Evolutionary conservation across 495 filamentous ascomycete species (phyloP).

Genomic region (Articulospora tetracladia): DNA sequence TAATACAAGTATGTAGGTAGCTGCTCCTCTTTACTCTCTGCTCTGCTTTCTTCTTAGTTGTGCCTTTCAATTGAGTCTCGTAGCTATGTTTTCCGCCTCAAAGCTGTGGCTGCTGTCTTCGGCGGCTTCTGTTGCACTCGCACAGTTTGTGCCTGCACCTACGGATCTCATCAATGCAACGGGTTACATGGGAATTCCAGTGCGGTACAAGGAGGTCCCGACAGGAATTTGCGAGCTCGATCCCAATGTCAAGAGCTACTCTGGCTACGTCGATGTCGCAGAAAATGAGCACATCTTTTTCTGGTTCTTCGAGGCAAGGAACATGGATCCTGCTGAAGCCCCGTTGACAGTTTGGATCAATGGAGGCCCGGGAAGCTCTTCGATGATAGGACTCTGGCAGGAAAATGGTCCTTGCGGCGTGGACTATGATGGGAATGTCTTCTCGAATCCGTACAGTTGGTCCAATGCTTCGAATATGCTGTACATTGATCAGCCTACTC

Average conservation of each 20-base stretch:
- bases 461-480: constrained; percentile 56
- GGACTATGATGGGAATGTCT: constrained; percentile 42
- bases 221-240: constrained; percentile 63
- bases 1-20: neutral
- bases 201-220: constrained; percentile 60
- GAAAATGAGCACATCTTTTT: constrained; percentile 62
- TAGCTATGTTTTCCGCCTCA: neutral
- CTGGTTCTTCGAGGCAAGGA: constrained; percentile 62
- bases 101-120: neutral
- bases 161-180: constrained; percentile 45
- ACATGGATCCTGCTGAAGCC: constrained; percentile 46
- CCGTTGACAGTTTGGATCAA: constrained; percentile 62
- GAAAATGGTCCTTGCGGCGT: constrained; percentile 56
- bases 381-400: constrained; percentile 61
- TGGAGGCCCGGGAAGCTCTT: constrained; percentile 54
- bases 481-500: constrained; percentile 54
- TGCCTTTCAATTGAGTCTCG: neutral
- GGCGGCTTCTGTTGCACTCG: constrained; percentile 19
- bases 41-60: neutral
- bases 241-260: constrained; percentile 61
- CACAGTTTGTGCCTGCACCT: constrained; percentile 58
- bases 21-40: neutral
- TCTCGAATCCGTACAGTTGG: constrained; percentile 55
- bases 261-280: constrained; percentile 61
- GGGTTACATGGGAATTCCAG: constrained; percentile 47